phyloP scores from a whole-genome alignment of 371 early-diverging fungal genomes.

The Haplosporangium sp. region DNA sequence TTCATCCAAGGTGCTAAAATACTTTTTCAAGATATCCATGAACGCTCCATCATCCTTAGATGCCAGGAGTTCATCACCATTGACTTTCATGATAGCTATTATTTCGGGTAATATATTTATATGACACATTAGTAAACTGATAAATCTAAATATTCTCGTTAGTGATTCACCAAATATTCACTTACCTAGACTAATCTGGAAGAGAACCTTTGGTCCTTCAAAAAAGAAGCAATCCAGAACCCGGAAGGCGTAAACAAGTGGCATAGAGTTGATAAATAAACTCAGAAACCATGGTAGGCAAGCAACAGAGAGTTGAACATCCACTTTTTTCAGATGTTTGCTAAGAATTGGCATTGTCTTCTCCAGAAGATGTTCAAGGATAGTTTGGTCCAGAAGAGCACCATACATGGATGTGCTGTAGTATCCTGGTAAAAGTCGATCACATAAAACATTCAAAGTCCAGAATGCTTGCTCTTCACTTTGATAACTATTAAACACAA shows the following conservation, averaged over 20 bases:
- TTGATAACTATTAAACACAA: conserved; percentile 68
- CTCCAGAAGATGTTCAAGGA: conserved; percentile 90
- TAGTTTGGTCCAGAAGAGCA: conserved; percentile 93
- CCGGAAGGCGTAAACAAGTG: conserved; percentile 86
- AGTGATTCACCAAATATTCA: neutral
- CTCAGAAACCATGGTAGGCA: conserved; percentile 97
- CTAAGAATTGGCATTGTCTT: conserved; percentile 83
- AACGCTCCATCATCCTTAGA: conserved; percentile 94
- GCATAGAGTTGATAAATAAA: conserved; percentile 94
- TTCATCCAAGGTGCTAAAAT: conserved; percentile 77
- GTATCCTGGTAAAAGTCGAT: conserved; percentile 92
- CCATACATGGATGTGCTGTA: conserved; percentile 98
- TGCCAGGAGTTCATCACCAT: conserved; percentile 88
- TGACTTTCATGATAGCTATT: conserved; percentile 90
- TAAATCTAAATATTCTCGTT: no score
- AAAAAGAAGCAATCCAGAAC: conserved; percentile 94
- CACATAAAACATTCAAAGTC: conserved; percentile 89
- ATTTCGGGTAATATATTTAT: no score
- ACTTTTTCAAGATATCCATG: conserved; percentile 82
- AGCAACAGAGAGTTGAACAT: conserved; percentile 95
- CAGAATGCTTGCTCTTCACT: conserved; percentile 98
- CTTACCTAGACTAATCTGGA: conserved; percentile 83
- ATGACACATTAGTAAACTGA: neutral
- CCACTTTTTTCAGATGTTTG: conserved; percentile 83
- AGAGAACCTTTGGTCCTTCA: conserved; percentile 93